Evolutionary conservation across 805 yeast genomes (phyloP), one percentile per base, ranked within the genome.

Genomic region (Yarrowia sp.): DNA sequence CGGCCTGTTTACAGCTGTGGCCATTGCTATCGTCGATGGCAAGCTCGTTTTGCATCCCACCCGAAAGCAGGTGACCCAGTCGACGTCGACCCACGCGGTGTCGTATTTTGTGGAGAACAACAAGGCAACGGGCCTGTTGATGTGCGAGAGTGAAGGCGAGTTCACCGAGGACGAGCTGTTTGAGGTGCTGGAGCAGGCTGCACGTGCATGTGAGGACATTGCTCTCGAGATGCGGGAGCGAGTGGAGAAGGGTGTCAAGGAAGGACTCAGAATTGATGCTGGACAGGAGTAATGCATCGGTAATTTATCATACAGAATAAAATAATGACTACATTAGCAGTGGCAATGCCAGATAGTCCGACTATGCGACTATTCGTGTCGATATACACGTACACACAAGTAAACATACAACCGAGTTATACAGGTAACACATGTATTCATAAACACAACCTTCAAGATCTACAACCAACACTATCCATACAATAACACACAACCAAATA

Each of bases 101-200:
- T 89, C 86, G 13, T 85, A 82, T 68, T 83, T 80, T 62, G 74
- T 86, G 16, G 74, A 77, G 24, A 79, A 83, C 51, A 79, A 79
- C 5, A 72, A 76, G 35, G 81, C 84, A 1, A 75, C 78, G 56
- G 80, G 86, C 47, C 70, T 93, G 4, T 72, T 92, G n/a, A 75
- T 84, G 60, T 74, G 84, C 62, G 97, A 91, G 65, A 85, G 93
- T 61, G 75, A 79, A 58, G 97, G 97, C 4, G 73, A 76, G 1
- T 90, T 91, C 68, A 75, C 81, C 2, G 83, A 87, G 66, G 73
- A 77, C 0, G 79, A 84, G 64, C 68, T 90, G 21, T 77, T 83
- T 42, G 68, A 72, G 4, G 79, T 81, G 4, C 73, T 90, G n/a
- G 84, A 82, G 24, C 49, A 61, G 8, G 85, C 86, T 7, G 82